Base-by-base conservation (phyloP, 768 basidiomycete genomes). In the Russula emetica region DNA sequence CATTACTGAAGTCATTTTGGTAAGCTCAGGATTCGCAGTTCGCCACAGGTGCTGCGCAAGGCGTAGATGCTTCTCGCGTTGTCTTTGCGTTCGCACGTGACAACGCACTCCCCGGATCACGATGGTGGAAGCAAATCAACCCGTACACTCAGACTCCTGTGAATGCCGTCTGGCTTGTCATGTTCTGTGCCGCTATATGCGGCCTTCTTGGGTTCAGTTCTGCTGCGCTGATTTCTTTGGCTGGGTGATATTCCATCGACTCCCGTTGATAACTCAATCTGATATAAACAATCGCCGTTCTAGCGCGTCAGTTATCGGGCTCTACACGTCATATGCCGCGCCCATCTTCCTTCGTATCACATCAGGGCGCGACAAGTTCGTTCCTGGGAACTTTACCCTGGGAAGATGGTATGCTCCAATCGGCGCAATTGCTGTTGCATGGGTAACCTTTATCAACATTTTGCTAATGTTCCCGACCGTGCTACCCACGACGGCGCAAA, bases 21-120 rank as follows among this genome's bases (percentile, higher is more conserved):
- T 57, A 56, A 60, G 54, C 61, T 54, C 18, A 42, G 20, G 32
- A 56, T 14, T 22, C 4, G 5, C 62, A 87, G 86, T 88, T 80
- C 66, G 85, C 87, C 22, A 87, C 86, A 0, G 87, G 86, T 10
- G 87, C 87, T 14, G 87, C 87, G 8, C 87, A 89, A 71, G 83
- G 80, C 24, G 86, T 89, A 9, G 87, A 88, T 69, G 87, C 87
- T 14, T 88, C 86, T 47, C 84, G 87, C 20, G 87, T 88, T 11
- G 80, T 88, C 54, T 89, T 88, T 66, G 87, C 87, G 8, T 88
- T 89, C 70, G 86, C 87, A 20, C 76, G 87, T 42, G 88, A 90
- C 68, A 83, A 87, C 61, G 87, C 87, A 7, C 78, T 90, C 13
- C 88, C 87, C 8, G 87, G 87, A 6, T 88, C 88, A 40, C 79